A percentile compares a stretch with the other conserved stretches of the same genome.
These are phyloP conservation scores for Microstegium vimineum DNA, from an alignment of 176 grass and related monocot species.

Conservation along the genomic window DNA sequence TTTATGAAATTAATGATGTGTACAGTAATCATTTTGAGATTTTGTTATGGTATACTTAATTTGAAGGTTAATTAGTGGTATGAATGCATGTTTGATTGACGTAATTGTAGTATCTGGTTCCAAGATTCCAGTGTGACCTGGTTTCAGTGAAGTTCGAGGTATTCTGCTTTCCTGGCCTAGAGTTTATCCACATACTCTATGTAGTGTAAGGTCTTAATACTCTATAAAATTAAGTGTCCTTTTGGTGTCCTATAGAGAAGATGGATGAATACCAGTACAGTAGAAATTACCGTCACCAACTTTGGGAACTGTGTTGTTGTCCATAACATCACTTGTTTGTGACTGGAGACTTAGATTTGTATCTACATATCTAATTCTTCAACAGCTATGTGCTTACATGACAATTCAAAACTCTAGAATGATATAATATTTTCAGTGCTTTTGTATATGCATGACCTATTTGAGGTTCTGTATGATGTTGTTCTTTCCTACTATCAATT, in stretches of 20 bases:
- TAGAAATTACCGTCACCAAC: neutral
- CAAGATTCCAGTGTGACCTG: neutral
- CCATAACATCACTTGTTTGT: neutral
- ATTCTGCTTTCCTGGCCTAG: neutral
- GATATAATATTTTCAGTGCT: neutral
- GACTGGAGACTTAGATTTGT: neutral
- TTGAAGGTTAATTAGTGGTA: neutral
- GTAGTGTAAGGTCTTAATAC: neutral
- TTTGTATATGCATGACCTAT: neutral
- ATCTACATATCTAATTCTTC: neutral
- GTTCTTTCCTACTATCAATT: neutral
- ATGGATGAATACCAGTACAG: neutral
- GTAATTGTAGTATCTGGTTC: neutral
- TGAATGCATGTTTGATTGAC: neutral
- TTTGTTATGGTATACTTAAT: neutral
- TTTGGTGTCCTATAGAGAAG: neutral
- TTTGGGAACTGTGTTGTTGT: neutral
- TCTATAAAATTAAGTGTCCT: neutral
- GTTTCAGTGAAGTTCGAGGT: neutral
- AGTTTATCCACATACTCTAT: neutral
- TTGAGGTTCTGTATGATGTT: neutral
- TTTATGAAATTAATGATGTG: neutral
- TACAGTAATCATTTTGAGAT: conserved; percentile 8
- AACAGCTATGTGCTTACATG: neutral
- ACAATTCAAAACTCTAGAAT: neutral